Base-by-base conservation (phyloP, 805 yeast species). In the Metschnikowia bowlesiae region DNA sequence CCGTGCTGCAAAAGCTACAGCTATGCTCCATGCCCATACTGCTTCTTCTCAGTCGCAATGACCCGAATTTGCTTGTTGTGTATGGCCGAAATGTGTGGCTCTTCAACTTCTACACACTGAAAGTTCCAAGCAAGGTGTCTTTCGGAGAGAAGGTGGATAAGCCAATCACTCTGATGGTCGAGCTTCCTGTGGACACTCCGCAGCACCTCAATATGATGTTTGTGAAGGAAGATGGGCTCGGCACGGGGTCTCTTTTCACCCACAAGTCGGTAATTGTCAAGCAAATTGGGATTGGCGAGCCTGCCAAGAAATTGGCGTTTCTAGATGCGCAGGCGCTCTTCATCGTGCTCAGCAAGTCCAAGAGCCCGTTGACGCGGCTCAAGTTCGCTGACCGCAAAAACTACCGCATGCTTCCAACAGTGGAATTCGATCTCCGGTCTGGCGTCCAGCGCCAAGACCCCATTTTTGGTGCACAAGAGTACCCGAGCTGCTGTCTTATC, bases 191-290 rank as follows among this genome's bases (percentile, higher is more conserved):
- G 2, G 39, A 32, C 4, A 50, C 39, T 29, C 34, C 42, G 2
- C 56, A 50, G 39, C 45, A 48, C n/a, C 18, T 54, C 16, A 37
- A 49, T 4, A 51, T 62, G 47, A 62, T 57, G 6, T 57, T 59
- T 48, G 53, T 69, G 4, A 54, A 74, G 41, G 76, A 70, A 26
- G 75, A 72, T 46, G 78, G 78, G 1, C 46, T 73, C 9, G 58
- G 63, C 7, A 34, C 67, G 4, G 68, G 66, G 3, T 52, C 61
- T 3, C 51, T 73, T 1, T 57, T 59, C 5, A 54, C 66, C 2
- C 63, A 62, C 39, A 56, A 51, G 34, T 54, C 48, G 18, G 64
- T 75, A 1, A 50, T 57, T 8, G 47, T 66, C 7, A 62, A 60
- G 37, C 76, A 68, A 51, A 48, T 70, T 2, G 53, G 57, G 18